Base-by-base conservation (phyloP, 495 filamentous ascomycete genomes). In the Penicillium nucicola region DNA sequence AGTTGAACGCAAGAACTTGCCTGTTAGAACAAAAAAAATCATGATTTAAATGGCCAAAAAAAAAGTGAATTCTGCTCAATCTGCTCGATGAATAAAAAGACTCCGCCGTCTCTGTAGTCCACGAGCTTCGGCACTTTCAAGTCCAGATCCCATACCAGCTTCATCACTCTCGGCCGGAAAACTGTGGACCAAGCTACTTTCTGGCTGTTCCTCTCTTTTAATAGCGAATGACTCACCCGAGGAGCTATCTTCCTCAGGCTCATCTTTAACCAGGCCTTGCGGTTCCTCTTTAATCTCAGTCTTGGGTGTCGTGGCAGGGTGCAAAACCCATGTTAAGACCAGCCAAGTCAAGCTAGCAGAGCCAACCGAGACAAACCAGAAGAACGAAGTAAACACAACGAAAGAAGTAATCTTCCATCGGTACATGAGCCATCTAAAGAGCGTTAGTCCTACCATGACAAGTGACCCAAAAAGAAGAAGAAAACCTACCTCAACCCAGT, bases 391-490 rank as follows among this genome's bases (percentile, higher is more conserved):
- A 45, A 86, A 86, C 2, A 87, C 53, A 1, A 87, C 33, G 53
- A 90, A 89, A 10, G 82, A 82, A 1, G 83, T 63, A 23, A 92
- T 50, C 31, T 84, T 82, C 69, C 89, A 84, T 18, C 86, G 80
- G 53, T 89, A 92, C 88, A 98, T 95, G 22, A 89, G 58, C 85
- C 88, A 92, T 48, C 86, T 79, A 43, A 2, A 28, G 14, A 3
- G 9, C 15, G 28, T 62, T 40, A 57, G 61, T 28, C 34, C 15
- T 40, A 38, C 53, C 36, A 57, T 15, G 11, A n/a, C 15, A 14
- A 31, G 6, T 43, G 32, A 23, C 15, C 15, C 17, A 23, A 22
- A 54, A 41, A 13, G n/a, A 18, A 23, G 1, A 14, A 11, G n/a
- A 7, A 15, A 5, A 44, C 64, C 40, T 74, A 83, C 79, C 82